Evolutionary conservation across 2,329 filamentous ascomycete genomes (phyloP).

Genomic region (Nigrospora oryzae): DNA sequence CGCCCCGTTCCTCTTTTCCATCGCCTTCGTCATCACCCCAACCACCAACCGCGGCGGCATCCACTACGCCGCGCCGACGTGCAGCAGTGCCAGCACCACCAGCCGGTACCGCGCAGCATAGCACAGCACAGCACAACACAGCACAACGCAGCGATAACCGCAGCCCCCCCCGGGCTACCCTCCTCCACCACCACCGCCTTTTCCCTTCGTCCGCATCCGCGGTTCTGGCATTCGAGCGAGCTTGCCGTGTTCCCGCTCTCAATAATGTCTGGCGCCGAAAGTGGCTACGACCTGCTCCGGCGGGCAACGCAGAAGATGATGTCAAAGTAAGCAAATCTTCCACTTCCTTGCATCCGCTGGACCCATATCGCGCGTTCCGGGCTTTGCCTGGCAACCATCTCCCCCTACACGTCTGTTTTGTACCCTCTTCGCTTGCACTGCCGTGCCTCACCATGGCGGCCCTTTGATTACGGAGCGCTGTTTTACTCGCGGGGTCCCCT

Average conservation of each 20-base stretch:
- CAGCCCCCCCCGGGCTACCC: no score
- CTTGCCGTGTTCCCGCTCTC: not conserved
- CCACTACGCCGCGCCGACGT: no score
- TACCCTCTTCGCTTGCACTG: not conserved
- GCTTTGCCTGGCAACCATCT: not conserved
- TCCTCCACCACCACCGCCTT: no score
- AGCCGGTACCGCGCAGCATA: no score
- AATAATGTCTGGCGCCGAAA: constrained; percentile 42
- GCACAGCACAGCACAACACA: no score
- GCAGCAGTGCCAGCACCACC: no score
- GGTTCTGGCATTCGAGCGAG: no score
- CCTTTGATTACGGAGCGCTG: constrained; percentile 3
- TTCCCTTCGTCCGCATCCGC: no score
- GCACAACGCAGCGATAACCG: no score
- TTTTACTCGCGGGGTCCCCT: not conserved
- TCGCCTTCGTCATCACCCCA: no score
- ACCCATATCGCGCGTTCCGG: constrained; percentile 1
- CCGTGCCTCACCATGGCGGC: not conserved
- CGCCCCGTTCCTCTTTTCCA: no score
- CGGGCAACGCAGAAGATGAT: constrained; percentile 55
- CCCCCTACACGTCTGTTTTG: not conserved
- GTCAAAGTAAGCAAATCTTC: constrained; percentile 42
- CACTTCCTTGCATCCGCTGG: constrained; percentile 9
- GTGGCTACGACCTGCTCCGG: constrained; percentile 48
- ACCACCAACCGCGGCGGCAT: no score